Evolutionary conservation across 306 rosid genomes (phyloP), one percentile per base, ranked within the genome.

Genomic region (Urtica urens): DNA sequence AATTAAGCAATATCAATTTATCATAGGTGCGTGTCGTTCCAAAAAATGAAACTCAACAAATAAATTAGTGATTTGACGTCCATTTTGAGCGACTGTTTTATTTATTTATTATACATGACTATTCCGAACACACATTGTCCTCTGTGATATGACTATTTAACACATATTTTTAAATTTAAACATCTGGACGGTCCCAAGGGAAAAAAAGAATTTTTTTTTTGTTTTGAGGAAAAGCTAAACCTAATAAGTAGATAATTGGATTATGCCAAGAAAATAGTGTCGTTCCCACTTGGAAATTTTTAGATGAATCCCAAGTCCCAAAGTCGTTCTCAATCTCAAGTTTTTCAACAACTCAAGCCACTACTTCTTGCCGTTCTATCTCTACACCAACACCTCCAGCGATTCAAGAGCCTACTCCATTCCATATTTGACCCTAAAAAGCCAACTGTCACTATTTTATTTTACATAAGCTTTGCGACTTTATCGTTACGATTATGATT

Each of bases 351-450:
- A 25, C 21, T n/a, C 6, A 4, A 25, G 30, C 37, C 52, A 38
- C 49, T 42, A 57, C 51, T 35, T 4, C 55, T 46, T 48, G 29
- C 27, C 27, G n/a, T 26, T 23, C 17, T 10, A 19, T 20, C 17
- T 46, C 16, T 24, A 12, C 23, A 5, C 51, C 22, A 17, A 13
- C 17, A 16, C 15, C 27, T 24, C 52, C 24, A 42, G 51, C 16
- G 27, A 39, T 7, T 61, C 46, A 29, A 52, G 25, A 26, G 38
- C 17, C 46, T 22, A 23, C 59, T 51, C 19, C 59, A 61, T 61
- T 51, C 46, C 66, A 21, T 29, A 5, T 51, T 51, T 61, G 66
- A 61, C 59, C 29, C 19, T 21, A 27, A 2, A 47, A 61, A 43
- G 28, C 44, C 45, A 19, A 35, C 30, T 7, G 21, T 51, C 18